Evolutionary conservation across 2,329 filamentous ascomycete species (phyloP), one percentile per base, ranked within the genome.

Genomic region (Aureobasidium leucospermi): DNA sequence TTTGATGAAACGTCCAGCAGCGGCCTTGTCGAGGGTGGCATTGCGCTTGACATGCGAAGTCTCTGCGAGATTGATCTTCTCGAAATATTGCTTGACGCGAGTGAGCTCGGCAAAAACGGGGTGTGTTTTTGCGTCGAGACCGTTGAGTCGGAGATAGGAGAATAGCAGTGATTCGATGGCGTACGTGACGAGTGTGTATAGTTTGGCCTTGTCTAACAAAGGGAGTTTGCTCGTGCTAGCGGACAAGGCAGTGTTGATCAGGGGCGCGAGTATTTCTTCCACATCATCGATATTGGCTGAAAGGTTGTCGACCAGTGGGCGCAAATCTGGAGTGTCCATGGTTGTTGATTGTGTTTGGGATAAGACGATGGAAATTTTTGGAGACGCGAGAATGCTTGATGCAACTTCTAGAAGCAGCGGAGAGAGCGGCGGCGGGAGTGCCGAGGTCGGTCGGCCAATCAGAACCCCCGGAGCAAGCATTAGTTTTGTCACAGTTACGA

Each of bases 161-260:
- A 96, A 97, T 7, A 99, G 77, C 9, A 96, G 78, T 0, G 92
- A 95, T 69, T 97, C 93, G 63, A 99, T 86, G 0, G 92, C 83
- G 72, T 97, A 99, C 16, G 90, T 88, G 55, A 87, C 81, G 19
- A 96, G 79, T n/a, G 94, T 86, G 70, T 95, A 90, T 61, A 96
- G 85, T 76, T 97, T 96, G 7, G 94, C 91, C 76, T 90, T 92
- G 78, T 97, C 93, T 62, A 99, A 81, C n/a, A 97, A 80, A 1
- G 93, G 92, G 31, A 97, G 80, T 70, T 90, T 90, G 59, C 85
- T 86, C 5, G 90, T 85, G 60, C 84, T 82, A 42, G 86, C 83
- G 53, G 84, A 78, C 45, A 96, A 76, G 1, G 81, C 73, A 52
- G 80, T 80, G 38, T 79, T 78, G 29, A 96, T 76, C 6, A 97